A percentile compares a stretch with the other conserved stretches of the same genome.
These are phyloP conservation scores for Hirschioporus abietinus DNA, from an alignment of 768 basidiomycete species.

Conservation along the genomic window DNA sequence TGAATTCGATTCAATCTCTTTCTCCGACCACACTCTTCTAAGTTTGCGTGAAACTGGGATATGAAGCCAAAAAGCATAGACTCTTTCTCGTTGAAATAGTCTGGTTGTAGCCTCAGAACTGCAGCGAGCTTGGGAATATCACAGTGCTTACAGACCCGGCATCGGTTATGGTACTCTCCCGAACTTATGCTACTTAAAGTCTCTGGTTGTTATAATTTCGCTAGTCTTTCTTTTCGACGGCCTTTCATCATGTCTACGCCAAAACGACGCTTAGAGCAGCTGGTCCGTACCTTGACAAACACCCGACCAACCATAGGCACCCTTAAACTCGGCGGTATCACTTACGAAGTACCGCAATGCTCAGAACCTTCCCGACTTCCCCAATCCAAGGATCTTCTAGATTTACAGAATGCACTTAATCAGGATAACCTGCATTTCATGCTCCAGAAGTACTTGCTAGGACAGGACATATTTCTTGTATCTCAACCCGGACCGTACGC, in stretches of 20 bases:
- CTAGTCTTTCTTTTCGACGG: not conserved
- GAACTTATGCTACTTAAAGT: not conserved
- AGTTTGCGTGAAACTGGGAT: not conserved
- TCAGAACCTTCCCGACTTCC: slow-evolving; percentile 42
- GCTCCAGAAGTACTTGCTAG: slow-evolving; percentile 62
- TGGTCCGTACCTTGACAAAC: slow-evolving; percentile 40
- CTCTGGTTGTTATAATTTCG: not conserved
- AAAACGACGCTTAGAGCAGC: slow-evolving; percentile 40
- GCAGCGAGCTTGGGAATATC: not conserved
- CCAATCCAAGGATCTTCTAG: slow-evolving; percentile 38
- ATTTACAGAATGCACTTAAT: slow-evolving; percentile 47
- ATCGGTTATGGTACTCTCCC: not conserved
- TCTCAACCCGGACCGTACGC: slow-evolving; percentile 68
- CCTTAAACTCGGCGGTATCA: slow-evolving; percentile 51
- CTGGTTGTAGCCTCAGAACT: not conserved
- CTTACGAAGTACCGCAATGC: slow-evolving; percentile 49
- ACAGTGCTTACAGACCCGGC: not conserved
- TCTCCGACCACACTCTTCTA: not conserved
- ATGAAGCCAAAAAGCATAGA: not conserved
- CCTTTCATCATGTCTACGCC: not conserved
- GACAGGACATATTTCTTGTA: slow-evolving; percentile 62
- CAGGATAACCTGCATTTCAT: slow-evolving; percentile 57
- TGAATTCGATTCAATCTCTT: not conserved
- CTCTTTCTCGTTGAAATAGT: not conserved
- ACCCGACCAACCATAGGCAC: slow-evolving; percentile 42